Evolutionary conservation across 1,284 basidiomycete genomes (phyloP), one percentile per base, ranked within the genome.

Genomic region (Waitea zeae): DNA sequence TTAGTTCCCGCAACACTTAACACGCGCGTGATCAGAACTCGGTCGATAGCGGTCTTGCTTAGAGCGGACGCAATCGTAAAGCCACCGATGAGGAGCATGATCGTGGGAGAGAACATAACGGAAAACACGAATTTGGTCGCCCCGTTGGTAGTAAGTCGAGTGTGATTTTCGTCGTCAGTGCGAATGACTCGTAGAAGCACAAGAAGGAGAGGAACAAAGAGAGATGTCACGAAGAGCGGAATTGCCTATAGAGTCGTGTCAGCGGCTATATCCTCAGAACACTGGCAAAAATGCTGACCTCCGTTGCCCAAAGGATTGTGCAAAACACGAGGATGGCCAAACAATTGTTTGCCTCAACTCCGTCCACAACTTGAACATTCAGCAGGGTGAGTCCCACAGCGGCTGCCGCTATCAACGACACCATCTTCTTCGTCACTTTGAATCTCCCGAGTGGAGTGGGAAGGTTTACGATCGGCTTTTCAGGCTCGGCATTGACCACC

Each of bases 31-130:
- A 97, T 93, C 22, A 97, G 59, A 39, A 93, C 70, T 37, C 90
- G 81, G 59, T 98, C 95, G 44, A 98, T 90, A 37, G 83, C 84
- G n/a, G 92, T 95, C 59, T 98, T 97, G 57, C 83, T 89, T 22
- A 98, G 60, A 0, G 90, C 95, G 3, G 93, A 90, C 0, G 95
- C 90, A 42, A 99, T 90, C 2, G 95, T 98, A 61, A 98, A 96
- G n/a, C 95, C 95, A 20, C 88, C 86, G 38, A 92, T 87, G 35
- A 95, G 74, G 18, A 95, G 79, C 84, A 95, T 87, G 59, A 97
- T 93, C 5, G 92, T 88, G n/a, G 88, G 78, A 3, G 81, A 75
- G 57, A 88, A 81, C 78, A 86, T 84, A 29, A 67, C 59, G 0
- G 77, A 77, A 51, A 84, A 84, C 26, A 83, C 59, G 46, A 63